Percentiles rank a stretch among this genome's conserved stretches.
These are phyloP conservation scores for Taphrina pruni DNA, from an alignment of 1,139 yeast species.

Conservation along the genomic window DNA sequence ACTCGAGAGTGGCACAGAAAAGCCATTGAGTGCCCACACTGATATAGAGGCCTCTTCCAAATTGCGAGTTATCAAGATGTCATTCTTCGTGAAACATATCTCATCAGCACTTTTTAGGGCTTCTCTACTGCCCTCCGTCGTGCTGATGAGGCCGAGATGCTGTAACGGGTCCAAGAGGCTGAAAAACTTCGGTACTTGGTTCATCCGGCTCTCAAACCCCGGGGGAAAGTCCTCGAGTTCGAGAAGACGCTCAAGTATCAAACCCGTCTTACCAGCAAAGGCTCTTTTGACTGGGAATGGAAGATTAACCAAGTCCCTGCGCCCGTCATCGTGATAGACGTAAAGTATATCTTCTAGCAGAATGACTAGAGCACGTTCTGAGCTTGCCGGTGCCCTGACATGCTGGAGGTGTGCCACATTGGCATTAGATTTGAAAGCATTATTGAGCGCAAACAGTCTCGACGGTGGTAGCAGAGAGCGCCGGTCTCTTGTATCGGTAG, in stretches of 20 bases:
- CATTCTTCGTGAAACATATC: constrained; percentile 51
- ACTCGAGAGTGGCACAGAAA: background rate
- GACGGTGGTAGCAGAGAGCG: background rate
- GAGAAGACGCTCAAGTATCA: constrained; percentile 62
- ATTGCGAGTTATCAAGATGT: constrained; percentile 40
- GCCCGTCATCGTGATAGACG: constrained; percentile 57
- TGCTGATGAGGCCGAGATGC: constrained; percentile 69
- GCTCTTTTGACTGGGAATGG: constrained; percentile 67
- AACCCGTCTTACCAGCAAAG: constrained; percentile 66
- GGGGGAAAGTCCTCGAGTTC: constrained; percentile 39
- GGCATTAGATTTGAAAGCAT: constrained; percentile 34
- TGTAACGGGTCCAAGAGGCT: constrained; percentile 72
- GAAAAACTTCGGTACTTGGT: constrained; percentile 57
- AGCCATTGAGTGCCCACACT: background rate
- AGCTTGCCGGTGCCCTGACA: too few relatives aligned
- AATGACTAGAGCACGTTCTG: constrained; percentile 49
- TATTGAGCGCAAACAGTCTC: constrained; percentile 18
- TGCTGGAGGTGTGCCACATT: constrained; percentile 11
- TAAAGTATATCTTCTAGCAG: constrained; percentile 52
- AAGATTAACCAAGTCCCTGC: constrained; percentile 60
- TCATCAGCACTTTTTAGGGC: constrained; percentile 66
- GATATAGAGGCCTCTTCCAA: background rate
- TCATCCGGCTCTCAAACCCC: constrained; percentile 37
- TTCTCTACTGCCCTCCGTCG: constrained; percentile 65
- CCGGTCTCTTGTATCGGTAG: background rate